Base-by-base conservation (phyloP, 768 basidiomycete genomes). In the Agaricus sinodeliciosus region DNA sequence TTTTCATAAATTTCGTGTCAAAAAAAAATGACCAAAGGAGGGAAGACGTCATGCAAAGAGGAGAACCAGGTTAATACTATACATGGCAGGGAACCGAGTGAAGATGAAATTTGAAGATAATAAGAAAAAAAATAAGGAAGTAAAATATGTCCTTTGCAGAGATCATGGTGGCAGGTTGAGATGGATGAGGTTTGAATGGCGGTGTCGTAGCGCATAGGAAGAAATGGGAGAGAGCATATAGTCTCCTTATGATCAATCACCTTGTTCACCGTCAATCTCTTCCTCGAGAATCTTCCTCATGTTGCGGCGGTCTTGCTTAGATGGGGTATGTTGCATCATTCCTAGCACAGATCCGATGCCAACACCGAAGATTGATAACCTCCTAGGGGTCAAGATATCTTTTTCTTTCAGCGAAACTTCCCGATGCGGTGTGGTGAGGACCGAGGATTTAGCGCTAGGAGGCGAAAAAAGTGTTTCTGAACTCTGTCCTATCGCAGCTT, bases 221-320 rank as follows among this genome's bases (percentile, higher is more conserved):
- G 26, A 37, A 11, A 34, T 16, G 16, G 25, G 43, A 15, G 50
- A 25, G 35, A n/a, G 18, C 28, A 43, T 13, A 31, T 12, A 7
- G 16, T 9, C 41, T 43, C 12, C 15, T 34, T 35, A 2, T 25
- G 7, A 35, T 37, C 27, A 54, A 19, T 64, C 59, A 39, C 55
- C 45, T 12, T 58, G 60, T 26, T 62, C 57, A 6, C 59, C 63
- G 40, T 69, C 62, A n/a, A 67, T 66, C 55, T 75, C 74, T 19
- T 71, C 66, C 51, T 60, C 66, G 54, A 74, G 56, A 41, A 66
- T 55, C 16, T 63, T 61, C 43, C 68, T 59, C 54, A 65, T 55
- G 40, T 63, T 62, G 50, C 59, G 65, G 41, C 62, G 65, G 34
- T 67, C 65, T 4, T 45, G 40, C 41, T 59, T 58, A 18, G 51